Percentiles rank a stretch among this genome's conserved stretches.
These are phyloP conservation scores for Euclidium syriacum DNA, from an alignment of 345 rosid species.

Conservation along the genomic window DNA sequence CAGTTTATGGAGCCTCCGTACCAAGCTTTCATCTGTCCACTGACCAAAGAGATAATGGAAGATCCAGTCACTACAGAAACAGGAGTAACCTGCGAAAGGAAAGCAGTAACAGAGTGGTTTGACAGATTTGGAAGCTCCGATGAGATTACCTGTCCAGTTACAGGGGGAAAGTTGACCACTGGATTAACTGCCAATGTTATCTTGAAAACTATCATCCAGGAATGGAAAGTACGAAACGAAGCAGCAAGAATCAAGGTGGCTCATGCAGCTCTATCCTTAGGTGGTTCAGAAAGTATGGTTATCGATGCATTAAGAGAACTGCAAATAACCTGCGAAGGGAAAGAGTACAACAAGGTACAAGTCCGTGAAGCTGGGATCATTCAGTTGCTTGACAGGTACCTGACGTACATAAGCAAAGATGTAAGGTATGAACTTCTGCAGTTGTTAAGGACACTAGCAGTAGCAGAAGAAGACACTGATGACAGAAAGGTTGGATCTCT, in stretches of 20 bases:
- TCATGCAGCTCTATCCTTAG: slow-evolving; percentile 62
- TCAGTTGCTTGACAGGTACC: slow-evolving; percentile 51
- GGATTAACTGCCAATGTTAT: slow-evolving; percentile 46
- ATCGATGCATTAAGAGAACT: slow-evolving; percentile 64
- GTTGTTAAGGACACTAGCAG: slow-evolving; percentile 44
- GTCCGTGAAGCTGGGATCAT: slow-evolving; percentile 50
- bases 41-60: slow-evolving; percentile 75
- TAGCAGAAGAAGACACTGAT: slow-evolving; percentile 46
- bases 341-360: slow-evolving; percentile 40
- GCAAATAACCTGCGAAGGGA: slow-evolving; percentile 55
- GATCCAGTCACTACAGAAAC: slow-evolving; percentile 82
- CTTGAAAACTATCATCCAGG: slow-evolving; percentile 63
- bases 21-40: slow-evolving; percentile 72
- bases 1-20: slow-evolving; percentile 68
- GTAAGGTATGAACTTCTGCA: slow-evolving; percentile 59
- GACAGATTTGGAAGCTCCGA: slow-evolving; percentile 33
- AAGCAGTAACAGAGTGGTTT: slow-evolving; percentile 65
- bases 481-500: slow-evolving; percentile 55
- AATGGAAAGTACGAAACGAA: slow-evolving; percentile 83
- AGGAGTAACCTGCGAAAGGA: slow-evolving; percentile 73
- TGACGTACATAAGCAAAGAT: slow-evolving; percentile 44
- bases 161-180: slow-evolving; percentile 42
- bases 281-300: slow-evolving; percentile 63
- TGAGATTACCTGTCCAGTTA: slow-evolving; percentile 54
- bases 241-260: slow-evolving; percentile 59